These are phyloP conservation scores for Rhexocercosporidium sp. DNA, from an alignment of 2,329 filamentous ascomycete genomes.

Conservation along the genomic window DNA sequence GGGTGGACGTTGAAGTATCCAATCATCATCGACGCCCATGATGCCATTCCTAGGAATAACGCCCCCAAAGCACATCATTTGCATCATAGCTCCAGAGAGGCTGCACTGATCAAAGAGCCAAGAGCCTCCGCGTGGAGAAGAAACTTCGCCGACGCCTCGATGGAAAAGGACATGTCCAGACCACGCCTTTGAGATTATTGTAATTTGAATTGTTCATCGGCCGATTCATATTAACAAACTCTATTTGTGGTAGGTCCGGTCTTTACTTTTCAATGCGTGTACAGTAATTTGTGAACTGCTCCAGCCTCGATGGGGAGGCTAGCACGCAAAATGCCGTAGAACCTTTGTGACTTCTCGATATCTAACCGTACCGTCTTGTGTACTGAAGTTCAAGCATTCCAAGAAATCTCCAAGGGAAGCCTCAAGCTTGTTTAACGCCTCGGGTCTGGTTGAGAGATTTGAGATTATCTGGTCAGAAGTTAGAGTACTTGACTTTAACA, in stretches of 20 bases:
- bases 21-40: constrained; percentile 11
- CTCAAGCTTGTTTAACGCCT: neutral
- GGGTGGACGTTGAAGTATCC: neutral
- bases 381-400: neutral
- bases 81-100: neutral
- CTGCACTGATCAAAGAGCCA: neutral
- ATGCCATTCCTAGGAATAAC: constrained; percentile 11
- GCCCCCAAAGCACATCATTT: constrained; percentile 24
- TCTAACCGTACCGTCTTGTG: neutral
- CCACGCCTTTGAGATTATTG: too few species aligned
- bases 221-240: neutral
- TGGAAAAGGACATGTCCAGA: too few species aligned
- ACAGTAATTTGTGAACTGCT: neutral
- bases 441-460: too few species aligned
- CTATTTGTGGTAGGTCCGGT: too few species aligned
- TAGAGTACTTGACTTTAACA: too few species aligned
- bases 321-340: neutral
- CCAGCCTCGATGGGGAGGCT: neutral
- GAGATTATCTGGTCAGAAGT: too few species aligned
- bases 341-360: neutral
- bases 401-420: neutral
- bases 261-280: neutral
- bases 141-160: too few species aligned
- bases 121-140: neutral
- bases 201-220: neutral